These are phyloP conservation scores for Gillenia trifoliata DNA, from an alignment of 306 rosid species.

Conservation along the genomic window DNA sequence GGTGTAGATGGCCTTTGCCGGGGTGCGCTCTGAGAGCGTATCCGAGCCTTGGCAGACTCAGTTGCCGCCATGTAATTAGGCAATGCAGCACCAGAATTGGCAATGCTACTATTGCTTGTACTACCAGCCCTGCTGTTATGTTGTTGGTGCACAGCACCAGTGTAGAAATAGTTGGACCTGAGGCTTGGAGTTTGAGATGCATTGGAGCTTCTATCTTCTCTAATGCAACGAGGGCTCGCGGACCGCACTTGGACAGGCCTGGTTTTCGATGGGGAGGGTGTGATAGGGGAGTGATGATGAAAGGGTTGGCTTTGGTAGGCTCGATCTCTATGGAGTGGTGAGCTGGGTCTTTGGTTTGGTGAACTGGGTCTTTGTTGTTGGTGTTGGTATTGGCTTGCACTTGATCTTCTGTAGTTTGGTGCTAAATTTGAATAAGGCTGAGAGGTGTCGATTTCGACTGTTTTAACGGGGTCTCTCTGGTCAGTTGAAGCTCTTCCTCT, in stretches of 20 bases:
- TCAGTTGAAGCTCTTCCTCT: constrained; percentile 87
- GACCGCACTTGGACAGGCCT: constrained; percentile 75
- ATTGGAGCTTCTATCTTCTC: constrained; percentile 62
- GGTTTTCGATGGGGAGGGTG: constrained; percentile 81
- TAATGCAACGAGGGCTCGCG: constrained; percentile 59
- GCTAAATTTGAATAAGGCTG: constrained; percentile 70
- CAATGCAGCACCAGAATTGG: constrained; percentile 30
- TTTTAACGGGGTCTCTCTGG: constrained; percentile 75
- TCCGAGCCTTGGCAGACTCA: constrained; percentile 88
- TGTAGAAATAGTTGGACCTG: constrained; percentile 71
- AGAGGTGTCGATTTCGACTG: constrained; percentile 82
- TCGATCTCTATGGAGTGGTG: constrained; percentile 52
- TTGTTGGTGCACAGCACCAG: constrained; percentile 44
- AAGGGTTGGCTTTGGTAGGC: constrained; percentile 42
- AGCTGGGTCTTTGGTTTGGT: constrained; percentile 32
- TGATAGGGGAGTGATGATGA: constrained; percentile 44
- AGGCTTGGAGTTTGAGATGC: constrained; percentile 87
- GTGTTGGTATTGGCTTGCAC: constrained; percentile 58
- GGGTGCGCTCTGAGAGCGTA: constrained; percentile 88
- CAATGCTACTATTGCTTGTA: constrained; percentile 24
- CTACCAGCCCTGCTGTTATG: constrained; percentile 31
- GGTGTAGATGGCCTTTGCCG: constrained; percentile 89
- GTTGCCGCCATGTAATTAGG: constrained; percentile 99
- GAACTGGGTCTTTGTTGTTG: constrained; percentile 40
- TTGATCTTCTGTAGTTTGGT: constrained; percentile 58